Base-by-base conservation (phyloP, 306 rosid genomes). In the Prunus padus region DNA sequence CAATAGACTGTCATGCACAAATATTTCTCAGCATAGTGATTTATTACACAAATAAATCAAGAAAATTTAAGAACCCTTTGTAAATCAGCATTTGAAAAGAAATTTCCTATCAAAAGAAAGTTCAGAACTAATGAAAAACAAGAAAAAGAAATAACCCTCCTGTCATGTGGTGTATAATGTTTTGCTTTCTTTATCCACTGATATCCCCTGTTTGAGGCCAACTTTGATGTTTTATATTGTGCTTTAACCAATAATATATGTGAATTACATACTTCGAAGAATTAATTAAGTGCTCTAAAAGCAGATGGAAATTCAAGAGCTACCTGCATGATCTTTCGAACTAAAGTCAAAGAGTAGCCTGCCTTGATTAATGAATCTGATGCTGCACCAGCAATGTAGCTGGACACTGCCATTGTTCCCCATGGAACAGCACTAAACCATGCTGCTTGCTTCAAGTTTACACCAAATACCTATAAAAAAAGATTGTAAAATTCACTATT, bases 391-490 rank as follows among this genome's bases (percentile, higher is more conserved):
- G 97, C 98, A 76, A 94, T 73, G 78, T 77, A 94, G 65, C 98
- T 93, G 11, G 96, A 91, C 67, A 94, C 67, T 0, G 98, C 98
- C 98, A 94, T 94, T 37, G 95, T 87, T 69, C 84, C 98, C 98
- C 98, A 94, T 20, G 98, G 98, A 89, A 88, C 85, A 0, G 97
- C 98, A 65, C 98, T 94, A 78, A 94, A 94, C 97, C 96, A 94
- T 14, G 98, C 97, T 25, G 98, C 98, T 65, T 90, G 96, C 89
- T 88, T 87, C 89, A 94, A 78, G 86, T 90, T 94, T 82, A 94
- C 91, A 88, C 81, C 81, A 82, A 87, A 91, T 69, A 91, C 96
- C 97, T 94, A n/a, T n/a, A 65, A 67, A 46, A 46, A 3, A 12
- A 46, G 51, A 7, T 46, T 2, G 51, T 46, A 46, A 11, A 37